Base-by-base conservation (phyloP, 2,329 filamentous ascomycete genomes). In the Penicillium sp. region DNA sequence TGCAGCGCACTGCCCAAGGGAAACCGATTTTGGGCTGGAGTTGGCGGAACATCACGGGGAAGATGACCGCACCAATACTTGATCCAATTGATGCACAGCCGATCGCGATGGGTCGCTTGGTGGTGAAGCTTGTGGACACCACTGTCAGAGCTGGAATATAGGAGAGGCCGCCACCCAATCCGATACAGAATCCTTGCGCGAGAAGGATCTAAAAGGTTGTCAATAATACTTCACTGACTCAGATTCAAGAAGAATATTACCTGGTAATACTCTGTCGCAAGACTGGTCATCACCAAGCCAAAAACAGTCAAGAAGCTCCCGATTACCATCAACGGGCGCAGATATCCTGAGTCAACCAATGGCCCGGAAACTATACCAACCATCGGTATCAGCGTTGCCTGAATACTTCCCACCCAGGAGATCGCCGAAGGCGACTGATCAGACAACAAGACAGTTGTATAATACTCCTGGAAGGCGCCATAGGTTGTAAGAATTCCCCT, bases 1-100 rank as follows among this genome's bases (percentile, higher is more conserved):
- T 81, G 0, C 79, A 76, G 1, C 84, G 75, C 1, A 85, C 78
- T 0, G 85, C 82, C 82, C 84, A 86, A 0, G 77, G 73, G 55
- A 87, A 87, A 0, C 85, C 85, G 4, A 87, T 71, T 20, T 73
- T 74, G 0, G 82, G 80, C 6, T 85, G 73, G 0, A 86, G 69
- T 53, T 84, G 79, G 51, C 77, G 72, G 4, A 79, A 75, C 47
- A 82, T 76, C 2, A 82, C 73, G 0, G 85, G 85, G 63, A 85
- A 88, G 5, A 87, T 75, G 22, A 87, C 76, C 0, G 85, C 84
- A 0, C 85, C 85, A 0, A 81, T 79, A 0, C 79, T 79, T 15
- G 81, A 82, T 3, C 86, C 86, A 0, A 80, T 79, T 0, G 84
- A 82, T 1, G 79, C 78, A 8, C 82, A 75, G 0, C 82, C 82